Base-by-base conservation (phyloP, 1,284 basidiomycete species). In the Naganishia albida region DNA sequence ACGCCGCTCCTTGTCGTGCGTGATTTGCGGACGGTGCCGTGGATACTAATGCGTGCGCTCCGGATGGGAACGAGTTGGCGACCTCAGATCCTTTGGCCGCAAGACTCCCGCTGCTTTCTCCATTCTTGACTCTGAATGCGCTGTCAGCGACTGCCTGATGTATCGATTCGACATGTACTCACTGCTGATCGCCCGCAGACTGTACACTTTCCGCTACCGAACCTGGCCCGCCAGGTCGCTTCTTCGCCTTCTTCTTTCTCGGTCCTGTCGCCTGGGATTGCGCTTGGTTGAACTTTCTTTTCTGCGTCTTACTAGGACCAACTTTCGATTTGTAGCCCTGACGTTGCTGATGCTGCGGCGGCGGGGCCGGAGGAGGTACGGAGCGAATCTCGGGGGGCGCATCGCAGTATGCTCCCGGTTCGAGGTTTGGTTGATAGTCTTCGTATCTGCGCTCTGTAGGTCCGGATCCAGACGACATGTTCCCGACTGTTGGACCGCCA, bases 361-460 rank as follows among this genome's bases (percentile, higher is more conserved):
- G 30, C 15, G 49, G 49, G 7, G 30, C 13, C 26, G 23, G 34
- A 10, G 57, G 44, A 10, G 57, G 46, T 16, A 60, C 57, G 10
- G 57, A 60, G 18, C 38, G 46, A n/a, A 60, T 60, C 25, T 60
- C 57, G 3, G 57, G 57, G 10, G 57, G 57, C 2, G 57, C 55
- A 34, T 60, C 38, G 34, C 46, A n/a, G 7, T 53, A 39, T 16
- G 46, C 44, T 50, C 38, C 46, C 18, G 57, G 34, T 40, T 60
- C 57, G 20, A 60, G n/a, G 20, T 60, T 60, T 10, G 57, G 57
- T 39, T 60, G 57, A 23, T 48, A 60, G 25, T 60, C 57, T 50
- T 60, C 57, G n/a, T 60, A 38, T 10, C 57, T 46, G 13, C n/a
- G 25, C n/a, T 46, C 44, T 12, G 20, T 13, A 1, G 57, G 57